Evolutionary conservation across 495 filamentous ascomycete species (phyloP).

Genomic region (Talaromyces trachyspermus): DNA sequence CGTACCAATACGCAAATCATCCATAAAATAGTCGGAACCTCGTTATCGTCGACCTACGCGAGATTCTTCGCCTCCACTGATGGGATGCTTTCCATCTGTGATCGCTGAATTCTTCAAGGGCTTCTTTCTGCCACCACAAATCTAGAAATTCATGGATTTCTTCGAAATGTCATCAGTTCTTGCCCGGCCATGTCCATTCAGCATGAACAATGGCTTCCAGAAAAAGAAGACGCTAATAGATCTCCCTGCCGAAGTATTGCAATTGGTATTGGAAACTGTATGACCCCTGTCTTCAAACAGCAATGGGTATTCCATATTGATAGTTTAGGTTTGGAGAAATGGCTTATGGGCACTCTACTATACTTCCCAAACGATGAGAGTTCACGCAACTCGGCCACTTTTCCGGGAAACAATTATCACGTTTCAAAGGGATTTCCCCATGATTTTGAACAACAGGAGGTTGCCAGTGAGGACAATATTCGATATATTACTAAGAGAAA

Average conservation of each 20-base stretch:
- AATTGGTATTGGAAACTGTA: background rate
- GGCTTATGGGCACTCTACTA: background rate
- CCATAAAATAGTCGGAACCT: no score
- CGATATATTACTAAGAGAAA: background rate
- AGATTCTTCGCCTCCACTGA: no score
- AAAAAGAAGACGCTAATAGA: background rate
- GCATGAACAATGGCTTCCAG: background rate
- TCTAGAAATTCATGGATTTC: background rate
- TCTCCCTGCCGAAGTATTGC: background rate
- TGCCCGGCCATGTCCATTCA: background rate
- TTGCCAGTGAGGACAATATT: background rate
- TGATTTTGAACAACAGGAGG: background rate
- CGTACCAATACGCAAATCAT: no score
- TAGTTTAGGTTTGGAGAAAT: background rate
- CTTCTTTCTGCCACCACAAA: background rate
- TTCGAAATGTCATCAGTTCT: background rate
- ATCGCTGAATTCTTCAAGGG: background rate
- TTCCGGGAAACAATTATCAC: background rate
- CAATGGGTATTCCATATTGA: background rate
- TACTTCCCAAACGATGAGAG: background rate
- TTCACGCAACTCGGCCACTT: background rate
- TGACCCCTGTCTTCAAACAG: background rate
- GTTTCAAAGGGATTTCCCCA: background rate
- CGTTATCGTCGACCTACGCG: no score
- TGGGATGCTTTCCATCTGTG: background rate